Evolutionary conservation across 176 grass and related monocot genomes (phyloP), one percentile per base, ranked within the genome.

Genomic region (Phragmites australis): DNA sequence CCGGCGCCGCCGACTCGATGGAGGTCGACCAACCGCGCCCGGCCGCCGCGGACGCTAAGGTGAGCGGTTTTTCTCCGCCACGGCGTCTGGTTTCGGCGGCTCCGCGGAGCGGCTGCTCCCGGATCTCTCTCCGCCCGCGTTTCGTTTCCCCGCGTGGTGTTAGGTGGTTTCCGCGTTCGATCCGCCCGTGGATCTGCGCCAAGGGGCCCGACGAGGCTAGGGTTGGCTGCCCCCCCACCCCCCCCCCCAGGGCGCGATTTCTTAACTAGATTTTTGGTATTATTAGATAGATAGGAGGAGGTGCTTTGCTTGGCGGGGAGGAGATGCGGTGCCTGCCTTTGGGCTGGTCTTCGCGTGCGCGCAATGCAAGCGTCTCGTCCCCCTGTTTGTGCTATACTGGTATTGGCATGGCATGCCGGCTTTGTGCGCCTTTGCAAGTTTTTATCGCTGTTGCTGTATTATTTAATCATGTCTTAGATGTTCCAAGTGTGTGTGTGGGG

Each of bases 21-120:
- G 72, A 80, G 76, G 73, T 94, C 65, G 92, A 87, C 81, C 86
- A 86, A 70, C 82, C 78, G 61, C 63, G 31, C 39, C 41, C 68
- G 21, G 75, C 75, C 15, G n/a, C 34, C n/a, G 74, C 23, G 44
- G 70, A 42, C 19, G 88, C 85, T 25, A 93, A 93, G 91, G 91
- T 94, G 76, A 51, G 74, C 68, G 18, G 5, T 32, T 2, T 6
- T 23, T 8, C 66, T 0, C 65, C 56, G 54, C 11, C 31, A 15
- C 13, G 66, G 41, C 54, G 60, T 1, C 6, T 19, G 65, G 43
- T 60, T 41, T 19, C 77, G 9, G 58, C 25, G 5, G 3, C 26
- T 27, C 54, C 6, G 50, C n/a, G n/a, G n/a, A n/a, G 8, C 19
- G 37, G 12, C 37, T 42, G 31, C 2, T 8, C 13, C 22, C 34